Conservation (phyloP, 352 stramenopile genomes). For the Globisporangium orthogonon region DNA sequence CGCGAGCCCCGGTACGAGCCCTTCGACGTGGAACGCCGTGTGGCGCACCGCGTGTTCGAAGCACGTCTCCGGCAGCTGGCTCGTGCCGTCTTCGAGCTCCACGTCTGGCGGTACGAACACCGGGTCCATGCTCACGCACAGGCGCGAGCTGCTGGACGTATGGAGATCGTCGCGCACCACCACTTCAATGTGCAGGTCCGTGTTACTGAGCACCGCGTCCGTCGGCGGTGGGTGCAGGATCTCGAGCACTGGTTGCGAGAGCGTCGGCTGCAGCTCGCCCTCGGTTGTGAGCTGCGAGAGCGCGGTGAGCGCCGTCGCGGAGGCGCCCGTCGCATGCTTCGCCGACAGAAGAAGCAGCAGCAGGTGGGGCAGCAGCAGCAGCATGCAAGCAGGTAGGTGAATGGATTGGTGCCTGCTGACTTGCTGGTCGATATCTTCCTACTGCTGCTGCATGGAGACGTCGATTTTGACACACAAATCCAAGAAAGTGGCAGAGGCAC, state of each 20-base stretch:
- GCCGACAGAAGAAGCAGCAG: no score
- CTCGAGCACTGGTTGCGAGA: slow-evolving; percentile 32
- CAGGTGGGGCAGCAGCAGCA: no score
- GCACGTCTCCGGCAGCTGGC: slow-evolving; percentile 44
- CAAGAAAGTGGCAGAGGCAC: no score
- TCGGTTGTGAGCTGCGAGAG: slow-evolving; percentile 22
- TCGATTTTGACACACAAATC: no score
- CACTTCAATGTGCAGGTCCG: slow-evolving; percentile 52
- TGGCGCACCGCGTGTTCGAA: slow-evolving; percentile 46
- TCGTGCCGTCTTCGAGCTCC: slow-evolving; percentile 17
- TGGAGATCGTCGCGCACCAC: slow-evolving; percentile 31
- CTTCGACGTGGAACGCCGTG: slow-evolving; percentile 45
- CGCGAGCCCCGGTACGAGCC: slow-evolving; percentile 41
- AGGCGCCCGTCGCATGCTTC: no score
- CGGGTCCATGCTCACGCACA: slow-evolving; percentile 56
- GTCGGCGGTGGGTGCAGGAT: slow-evolving; percentile 47
- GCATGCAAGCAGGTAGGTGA: no score
- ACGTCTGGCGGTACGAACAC: slow-evolving; percentile 38
- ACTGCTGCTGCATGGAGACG: no score
- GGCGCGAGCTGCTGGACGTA: slow-evolving; percentile 19
- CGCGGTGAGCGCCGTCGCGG: background rate
- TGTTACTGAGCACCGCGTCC: slow-evolving; percentile 31
- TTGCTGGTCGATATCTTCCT: no score
- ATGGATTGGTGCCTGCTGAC: no score
- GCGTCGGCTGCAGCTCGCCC: slow-evolving; percentile 19